A percentile compares a stretch with the other conserved stretches of the same genome.
phyloP scores from a whole-genome alignment of 805 yeast species.

The Wickerhamiella occidentalis region DNA sequence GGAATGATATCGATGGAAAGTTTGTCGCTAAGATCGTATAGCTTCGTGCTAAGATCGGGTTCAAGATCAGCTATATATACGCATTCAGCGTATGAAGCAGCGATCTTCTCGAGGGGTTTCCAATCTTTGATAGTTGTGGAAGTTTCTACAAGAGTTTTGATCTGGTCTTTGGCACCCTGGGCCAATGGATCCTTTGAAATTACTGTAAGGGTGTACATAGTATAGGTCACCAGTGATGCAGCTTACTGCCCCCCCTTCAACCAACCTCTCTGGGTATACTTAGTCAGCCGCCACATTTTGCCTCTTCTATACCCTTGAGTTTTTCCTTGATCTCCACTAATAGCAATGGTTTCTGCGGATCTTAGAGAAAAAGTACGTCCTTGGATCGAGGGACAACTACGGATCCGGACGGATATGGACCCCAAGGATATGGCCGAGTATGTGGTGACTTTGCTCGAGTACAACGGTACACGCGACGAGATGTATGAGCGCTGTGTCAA shows the following conservation, averaged over 20 bases:
- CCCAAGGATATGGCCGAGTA: conserved; percentile 35
- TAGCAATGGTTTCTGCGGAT: conserved; percentile 9
- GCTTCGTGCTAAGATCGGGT: not conserved
- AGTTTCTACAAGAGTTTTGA: not conserved
- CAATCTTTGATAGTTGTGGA: not conserved
- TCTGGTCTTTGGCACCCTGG: not conserved
- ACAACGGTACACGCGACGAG: conserved; percentile 29
- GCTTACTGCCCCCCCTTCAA: no score
- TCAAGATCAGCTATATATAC: not conserved
- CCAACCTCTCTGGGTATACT: no score
- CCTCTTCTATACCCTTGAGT: not conserved
- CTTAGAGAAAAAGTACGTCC: conserved; percentile 18
- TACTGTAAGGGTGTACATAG: conserved; percentile 5
- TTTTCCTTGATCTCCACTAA: not conserved
- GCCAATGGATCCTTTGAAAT: not conserved
- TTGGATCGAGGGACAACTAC: conserved; percentile 24
- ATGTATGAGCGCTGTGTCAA: conserved; percentile 26
- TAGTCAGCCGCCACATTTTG: no score
- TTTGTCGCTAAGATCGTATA: conserved; percentile 2
- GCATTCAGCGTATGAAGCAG: not conserved
- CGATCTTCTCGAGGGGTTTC: not conserved
- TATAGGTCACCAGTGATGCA: no score
- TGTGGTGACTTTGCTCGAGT: conserved; percentile 33
- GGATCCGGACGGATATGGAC: conserved; percentile 31
- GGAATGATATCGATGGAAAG: conserved; percentile 33